These are phyloP conservation scores for Acanthochlamys bracteata DNA, from an alignment of 106 monocot species.

Conservation along the genomic window DNA sequence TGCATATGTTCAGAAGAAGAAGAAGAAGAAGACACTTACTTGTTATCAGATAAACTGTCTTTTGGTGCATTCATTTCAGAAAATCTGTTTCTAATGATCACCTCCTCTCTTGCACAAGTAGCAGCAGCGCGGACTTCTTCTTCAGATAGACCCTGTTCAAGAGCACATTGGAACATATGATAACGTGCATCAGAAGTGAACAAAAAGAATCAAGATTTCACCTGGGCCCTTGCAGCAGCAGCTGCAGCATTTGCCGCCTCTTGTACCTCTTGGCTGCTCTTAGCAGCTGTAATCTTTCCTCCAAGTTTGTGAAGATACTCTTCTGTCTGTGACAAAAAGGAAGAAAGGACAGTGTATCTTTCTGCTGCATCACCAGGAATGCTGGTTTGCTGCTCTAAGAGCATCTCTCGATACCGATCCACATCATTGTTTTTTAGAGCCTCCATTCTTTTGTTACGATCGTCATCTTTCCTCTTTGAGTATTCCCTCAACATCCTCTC, in stretches of 20 bases:
- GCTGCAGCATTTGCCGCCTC: conserved; percentile 85
- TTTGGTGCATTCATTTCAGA: conserved; percentile 95
- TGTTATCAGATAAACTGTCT: conserved; percentile 72
- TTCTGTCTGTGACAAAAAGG: conserved; percentile 94
- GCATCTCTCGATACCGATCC: conserved; percentile 86
- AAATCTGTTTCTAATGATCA: conserved; percentile 82
- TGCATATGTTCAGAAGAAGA: background rate
- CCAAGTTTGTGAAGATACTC: conserved; percentile 93
- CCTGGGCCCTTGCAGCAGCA: conserved; percentile 73
- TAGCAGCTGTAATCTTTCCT: conserved; percentile 85
- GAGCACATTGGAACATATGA: conserved; percentile 1
- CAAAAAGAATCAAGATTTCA: conserved; percentile 3
- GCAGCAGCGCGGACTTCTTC: conserved; percentile 92
- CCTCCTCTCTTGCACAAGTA: conserved; percentile 89
- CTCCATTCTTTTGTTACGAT: conserved; percentile 89
- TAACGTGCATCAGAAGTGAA: no score
- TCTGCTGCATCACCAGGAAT: conserved; percentile 81
- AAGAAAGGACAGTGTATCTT: conserved; percentile 86
- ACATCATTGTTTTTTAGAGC: conserved; percentile 99
- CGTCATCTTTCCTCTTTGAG: conserved; percentile 85
- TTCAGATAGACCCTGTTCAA: conserved; percentile 73
- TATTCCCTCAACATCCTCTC: conserved; percentile 90
- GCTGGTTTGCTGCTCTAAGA: conserved; percentile 86
- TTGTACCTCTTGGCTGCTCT: conserved; percentile 82
- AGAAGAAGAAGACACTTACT: conserved; percentile 31